These are phyloP conservation scores for Gastrolobium bilobum DNA, from an alignment of 306 rosid species.

Conservation along the genomic window DNA sequence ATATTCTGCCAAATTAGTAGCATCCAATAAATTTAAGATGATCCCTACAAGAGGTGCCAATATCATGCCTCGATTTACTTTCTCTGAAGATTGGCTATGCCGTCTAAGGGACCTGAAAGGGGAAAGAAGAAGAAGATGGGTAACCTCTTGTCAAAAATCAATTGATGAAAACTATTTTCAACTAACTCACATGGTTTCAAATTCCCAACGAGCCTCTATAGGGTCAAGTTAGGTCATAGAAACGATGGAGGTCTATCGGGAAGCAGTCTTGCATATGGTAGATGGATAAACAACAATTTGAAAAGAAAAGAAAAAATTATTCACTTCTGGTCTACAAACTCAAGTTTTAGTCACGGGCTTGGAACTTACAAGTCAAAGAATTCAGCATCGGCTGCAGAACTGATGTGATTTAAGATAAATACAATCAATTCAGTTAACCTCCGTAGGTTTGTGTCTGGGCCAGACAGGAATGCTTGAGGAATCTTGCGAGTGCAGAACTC, in stretches of 20 bases:
- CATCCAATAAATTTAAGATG: slow-evolving; percentile 85
- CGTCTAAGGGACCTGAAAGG: slow-evolving; percentile 81
- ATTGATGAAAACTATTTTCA: slow-evolving; percentile 21
- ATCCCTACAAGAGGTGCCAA: slow-evolving; percentile 94
- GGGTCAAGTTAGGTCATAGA: slow-evolving; percentile 23
- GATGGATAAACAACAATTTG: not conserved
- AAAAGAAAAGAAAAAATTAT: not conserved
- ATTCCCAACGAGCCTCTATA: slow-evolving; percentile 20
- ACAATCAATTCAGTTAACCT: slow-evolving; percentile 93
- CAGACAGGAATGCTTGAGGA: slow-evolving; percentile 91
- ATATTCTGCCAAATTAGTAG: slow-evolving; percentile 64
- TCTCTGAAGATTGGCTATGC: slow-evolving; percentile 80
- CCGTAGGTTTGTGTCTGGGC: slow-evolving; percentile 88
- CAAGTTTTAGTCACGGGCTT: slow-evolving; percentile 21
- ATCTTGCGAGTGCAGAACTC: slow-evolving; percentile 89
- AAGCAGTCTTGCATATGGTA: slow-evolving; percentile 29
- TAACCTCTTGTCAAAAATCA: slow-evolving; percentile 14
- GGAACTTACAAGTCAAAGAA: slow-evolving; percentile 91
- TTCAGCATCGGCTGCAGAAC: slow-evolving; percentile 86
- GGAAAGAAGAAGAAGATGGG: not conserved
- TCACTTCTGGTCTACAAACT: slow-evolving; percentile 2
- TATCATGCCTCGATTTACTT: slow-evolving; percentile 91
- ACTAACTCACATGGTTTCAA: slow-evolving; percentile 27
- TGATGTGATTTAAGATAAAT: slow-evolving; percentile 84
- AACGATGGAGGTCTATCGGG: slow-evolving; percentile 6